Evolutionary conservation across 2,329 filamentous ascomycete species (phyloP), one percentile per base, ranked within the genome.

Genomic region (Penicillium sp.): DNA sequence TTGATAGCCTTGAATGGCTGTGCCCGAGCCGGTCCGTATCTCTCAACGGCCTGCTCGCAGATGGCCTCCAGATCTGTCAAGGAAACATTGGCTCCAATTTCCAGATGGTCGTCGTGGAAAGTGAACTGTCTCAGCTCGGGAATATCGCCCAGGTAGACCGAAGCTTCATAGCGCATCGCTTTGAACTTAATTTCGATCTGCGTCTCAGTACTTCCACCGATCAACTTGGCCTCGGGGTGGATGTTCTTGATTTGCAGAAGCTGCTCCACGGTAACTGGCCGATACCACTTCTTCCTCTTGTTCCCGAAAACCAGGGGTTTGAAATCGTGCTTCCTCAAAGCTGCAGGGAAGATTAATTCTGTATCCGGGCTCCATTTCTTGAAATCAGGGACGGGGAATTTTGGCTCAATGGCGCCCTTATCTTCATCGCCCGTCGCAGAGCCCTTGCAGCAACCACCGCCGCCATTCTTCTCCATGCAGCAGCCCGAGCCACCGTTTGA

Each of bases 181-280:
- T 97, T 97, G 81, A 99, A 97, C 73, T 96, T 96, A 75, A 95
- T 89, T 74, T 99, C 94, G 54, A 99, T 97, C 72, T 97, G 94
- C 0, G 92, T 97, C 72, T 99, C 94, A 2, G 92, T 95, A 69
- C 91, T 96, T 55, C 94, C 94, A 44, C 91, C 92, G 55, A 99
- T 96, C 55, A 99, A 85, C 72, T 97, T 99, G 4, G 92, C 90
- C 24, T 86, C 84, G 0, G 92, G 92, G 60, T 90, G 87, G 0
- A 82, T 85, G 63, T 80, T 85, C 76, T 97, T 97, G 74, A 99
- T 96, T 67, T 96, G 88, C 14, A 97, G 80, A 14, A 99, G 78
- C 67, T 99, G 92, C 35, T 90, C 80, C 14, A 97, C 69, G 0
- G 89, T 96, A 28, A 90, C 87, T 0, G 94, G 94, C 14, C 94